These are phyloP conservation scores for Datisca glomerata DNA, from an alignment of 306 rosid genomes.

Conservation along the genomic window DNA sequence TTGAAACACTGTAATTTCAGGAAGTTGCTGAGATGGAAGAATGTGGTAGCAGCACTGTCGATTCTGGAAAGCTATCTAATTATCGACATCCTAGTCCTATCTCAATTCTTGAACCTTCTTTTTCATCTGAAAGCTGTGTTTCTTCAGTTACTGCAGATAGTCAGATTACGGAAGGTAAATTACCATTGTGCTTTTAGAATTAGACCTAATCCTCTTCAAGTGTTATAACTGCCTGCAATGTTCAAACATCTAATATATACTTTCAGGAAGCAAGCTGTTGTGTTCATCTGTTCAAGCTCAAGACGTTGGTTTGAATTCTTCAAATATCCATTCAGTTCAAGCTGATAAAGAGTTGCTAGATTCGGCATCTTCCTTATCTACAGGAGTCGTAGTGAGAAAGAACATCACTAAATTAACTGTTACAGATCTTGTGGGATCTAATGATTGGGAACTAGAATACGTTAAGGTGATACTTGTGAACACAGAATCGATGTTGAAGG, in stretches of 20 bases:
- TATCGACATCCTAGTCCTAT: conserved; percentile 73
- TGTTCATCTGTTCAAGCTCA: conserved; percentile 47
- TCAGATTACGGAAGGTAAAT: conserved; percentile 57
- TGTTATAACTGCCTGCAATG: neutral
- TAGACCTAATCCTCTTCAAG: neutral
- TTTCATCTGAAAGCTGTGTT: conserved; percentile 68
- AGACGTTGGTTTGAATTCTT: conserved; percentile 30
- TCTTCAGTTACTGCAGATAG: conserved; percentile 52
- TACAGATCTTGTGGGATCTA: conserved; percentile 18
- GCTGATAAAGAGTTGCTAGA: conserved; percentile 63
- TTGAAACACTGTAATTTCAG: conserved; percentile 28
- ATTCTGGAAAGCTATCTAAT: conserved; percentile 17
- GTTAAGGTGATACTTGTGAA: conserved; percentile 49
- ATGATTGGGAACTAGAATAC: conserved; percentile 58
- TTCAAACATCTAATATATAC: conserved; percentile 5
- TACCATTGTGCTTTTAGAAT: neutral
- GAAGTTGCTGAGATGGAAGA: conserved; percentile 29
- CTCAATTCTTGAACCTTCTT: conserved; percentile 71
- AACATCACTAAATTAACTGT: conserved; percentile 11
- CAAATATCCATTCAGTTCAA: conserved; percentile 28
- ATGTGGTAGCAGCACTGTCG: conserved; percentile 23
- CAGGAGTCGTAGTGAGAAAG: conserved; percentile 21
- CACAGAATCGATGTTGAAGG: conserved; percentile 57
- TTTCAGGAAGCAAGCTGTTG: conserved; percentile 71
- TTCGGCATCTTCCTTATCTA: conserved; percentile 71